Percentiles rank a stretch among this genome's conserved stretches.
Evolutionary conservation across 2,329 filamentous ascomycete genomes (phyloP).

Genomic region (Endocalyx cinctus): DNA sequence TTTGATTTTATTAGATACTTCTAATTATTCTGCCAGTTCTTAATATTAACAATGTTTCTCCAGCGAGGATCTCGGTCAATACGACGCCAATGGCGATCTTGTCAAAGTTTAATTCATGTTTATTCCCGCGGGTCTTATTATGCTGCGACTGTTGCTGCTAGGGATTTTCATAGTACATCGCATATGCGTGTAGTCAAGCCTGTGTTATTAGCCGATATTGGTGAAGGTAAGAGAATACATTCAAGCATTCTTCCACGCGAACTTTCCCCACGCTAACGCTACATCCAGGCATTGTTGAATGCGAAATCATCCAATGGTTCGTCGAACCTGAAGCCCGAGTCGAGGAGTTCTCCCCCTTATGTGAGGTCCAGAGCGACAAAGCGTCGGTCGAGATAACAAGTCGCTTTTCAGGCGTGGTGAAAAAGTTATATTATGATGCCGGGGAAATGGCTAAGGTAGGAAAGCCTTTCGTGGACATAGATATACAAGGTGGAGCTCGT

Average conservation of each 20-base stretch:
- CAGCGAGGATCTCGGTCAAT: conserved; percentile 46
- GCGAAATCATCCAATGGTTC: conserved; percentile 99
- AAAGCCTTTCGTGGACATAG: conserved; percentile 90
- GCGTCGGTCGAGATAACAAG: conserved; percentile 89
- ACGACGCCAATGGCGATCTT: conserved; percentile 46
- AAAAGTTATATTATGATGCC: conserved; percentile 91
- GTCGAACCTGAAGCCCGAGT: conserved; percentile 92
- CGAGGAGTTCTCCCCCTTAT: conserved; percentile 96
- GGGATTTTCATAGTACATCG: conserved; percentile 49
- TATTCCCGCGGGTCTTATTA: conserved; percentile 22
- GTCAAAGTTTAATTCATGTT: conserved; percentile 32
- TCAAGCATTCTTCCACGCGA: not conserved
- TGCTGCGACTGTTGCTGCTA: conserved; percentile 27
- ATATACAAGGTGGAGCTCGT: conserved; percentile 75
- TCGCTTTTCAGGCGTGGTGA: conserved; percentile 90
- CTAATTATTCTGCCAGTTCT: too few relatives aligned
- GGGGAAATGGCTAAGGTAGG: conserved; percentile 96
- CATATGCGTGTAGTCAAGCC: conserved; percentile 63
- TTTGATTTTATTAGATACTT: too few relatives aligned
- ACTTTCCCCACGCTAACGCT: conserved; percentile 11
- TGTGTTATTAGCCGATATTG: conserved; percentile 79
- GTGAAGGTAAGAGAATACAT: conserved; percentile 58
- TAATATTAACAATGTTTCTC: too few relatives aligned
- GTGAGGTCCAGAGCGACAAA: conserved; percentile 98
- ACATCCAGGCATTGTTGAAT: conserved; percentile 85